Percentiles rank a stretch among this genome's conserved stretches.
These are phyloP conservation scores for Colletotrichum godetiae DNA, from an alignment of 2,329 filamentous ascomycete species.

Conservation along the genomic window DNA sequence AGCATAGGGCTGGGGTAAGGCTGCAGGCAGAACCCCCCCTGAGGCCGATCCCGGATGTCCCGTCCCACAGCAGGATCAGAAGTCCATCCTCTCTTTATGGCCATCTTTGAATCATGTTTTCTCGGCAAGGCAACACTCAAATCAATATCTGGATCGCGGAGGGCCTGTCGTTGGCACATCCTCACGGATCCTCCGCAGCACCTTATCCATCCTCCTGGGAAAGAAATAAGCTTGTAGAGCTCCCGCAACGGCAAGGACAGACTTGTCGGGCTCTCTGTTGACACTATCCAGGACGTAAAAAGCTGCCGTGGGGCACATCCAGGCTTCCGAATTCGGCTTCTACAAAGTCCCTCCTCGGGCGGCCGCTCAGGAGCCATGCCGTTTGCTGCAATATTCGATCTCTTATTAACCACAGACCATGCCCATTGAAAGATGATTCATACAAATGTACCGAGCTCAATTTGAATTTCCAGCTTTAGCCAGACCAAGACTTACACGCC, in stretches of 20 bases:
- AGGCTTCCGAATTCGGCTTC: background rate
- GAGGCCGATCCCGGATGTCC: background rate
- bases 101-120: no score
- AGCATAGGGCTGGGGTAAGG: background rate
- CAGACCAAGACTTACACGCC: background rate
- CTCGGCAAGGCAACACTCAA: background rate
- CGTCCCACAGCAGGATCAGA: background rate
- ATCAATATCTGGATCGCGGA: background rate
- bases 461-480: background rate
- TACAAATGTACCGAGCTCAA: no score
- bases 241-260: background rate
- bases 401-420: background rate
- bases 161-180: background rate
- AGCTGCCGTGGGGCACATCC: background rate
- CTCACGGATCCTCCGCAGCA: slow-evolving; percentile 4
- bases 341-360: background rate
- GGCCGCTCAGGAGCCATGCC: background rate
- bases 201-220: background rate
- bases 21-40: no score
- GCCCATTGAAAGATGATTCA: background rate
- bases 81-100: background rate
- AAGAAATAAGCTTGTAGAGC: background rate
- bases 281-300: background rate
- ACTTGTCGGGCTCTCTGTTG: background rate
- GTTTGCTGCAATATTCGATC: background rate